Evolutionary conservation across 2,329 filamentous ascomycete genomes (phyloP).

Genomic region (Fusarium brachygibbosum): DNA sequence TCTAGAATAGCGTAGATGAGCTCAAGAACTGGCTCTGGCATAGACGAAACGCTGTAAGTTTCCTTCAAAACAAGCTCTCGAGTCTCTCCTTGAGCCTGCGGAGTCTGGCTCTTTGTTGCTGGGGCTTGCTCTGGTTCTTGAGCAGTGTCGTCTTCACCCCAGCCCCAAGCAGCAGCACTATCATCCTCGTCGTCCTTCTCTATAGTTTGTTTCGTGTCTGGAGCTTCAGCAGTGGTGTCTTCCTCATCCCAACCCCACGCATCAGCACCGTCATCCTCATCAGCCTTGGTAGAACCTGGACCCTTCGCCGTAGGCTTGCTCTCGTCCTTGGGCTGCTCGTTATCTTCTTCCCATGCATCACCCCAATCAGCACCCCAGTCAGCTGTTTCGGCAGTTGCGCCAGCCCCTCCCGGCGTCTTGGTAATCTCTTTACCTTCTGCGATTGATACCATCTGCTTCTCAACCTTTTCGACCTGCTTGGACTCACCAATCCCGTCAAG

Average conservation of each 20-base stretch:
- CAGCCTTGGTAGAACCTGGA: conserved; percentile 34
- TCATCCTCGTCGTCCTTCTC: conserved; percentile 61
- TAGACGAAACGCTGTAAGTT: conserved; percentile 87
- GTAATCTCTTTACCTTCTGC: conserved; percentile 75
- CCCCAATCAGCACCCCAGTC: conserved; percentile 87
- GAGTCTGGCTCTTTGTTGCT: conserved; percentile 22
- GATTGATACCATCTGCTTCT: conserved; percentile 82
- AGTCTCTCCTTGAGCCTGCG: conserved; percentile 52
- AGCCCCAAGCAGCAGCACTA: conserved; percentile 81
- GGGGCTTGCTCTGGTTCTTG: conserved; percentile 44
- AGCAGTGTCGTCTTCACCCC: conserved; percentile 76
- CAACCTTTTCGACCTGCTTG: conserved; percentile 83
- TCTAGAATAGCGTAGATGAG: conserved; percentile 72
- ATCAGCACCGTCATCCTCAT: conserved; percentile 66
- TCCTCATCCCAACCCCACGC: conserved; percentile 91
- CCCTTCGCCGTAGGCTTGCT: conserved; percentile 38
- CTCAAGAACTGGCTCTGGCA: conserved; percentile 82
- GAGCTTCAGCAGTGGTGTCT: conserved; percentile 49
- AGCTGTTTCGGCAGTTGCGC: conserved; percentile 59
- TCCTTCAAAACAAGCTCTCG: conserved; percentile 85
- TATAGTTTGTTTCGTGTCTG: conserved; percentile 23
- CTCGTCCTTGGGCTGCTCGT: conserved; percentile 57
- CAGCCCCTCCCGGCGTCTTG: conserved; percentile 64
- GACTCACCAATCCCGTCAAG: conserved; percentile 74
- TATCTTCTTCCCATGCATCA: conserved; percentile 82